Evolutionary conservation across 306 rosid genomes (phyloP).

Genomic region (Casuarina cunninghamiana): DNA sequence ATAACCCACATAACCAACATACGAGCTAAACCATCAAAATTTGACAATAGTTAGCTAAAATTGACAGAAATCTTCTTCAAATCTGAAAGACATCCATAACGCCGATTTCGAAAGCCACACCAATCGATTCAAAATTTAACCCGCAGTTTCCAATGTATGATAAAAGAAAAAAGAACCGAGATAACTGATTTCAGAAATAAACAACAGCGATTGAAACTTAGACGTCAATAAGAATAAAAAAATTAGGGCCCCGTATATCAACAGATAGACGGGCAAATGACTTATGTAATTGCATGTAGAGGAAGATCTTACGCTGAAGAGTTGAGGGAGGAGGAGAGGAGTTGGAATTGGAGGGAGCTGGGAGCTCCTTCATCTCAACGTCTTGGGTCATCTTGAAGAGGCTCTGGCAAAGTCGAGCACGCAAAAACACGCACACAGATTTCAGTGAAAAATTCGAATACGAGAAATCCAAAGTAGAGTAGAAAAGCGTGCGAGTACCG

Average conservation of each 20-base stretch:
- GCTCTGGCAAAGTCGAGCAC: conserved; percentile 13
- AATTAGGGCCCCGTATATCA: no score
- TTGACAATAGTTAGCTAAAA: not conserved
- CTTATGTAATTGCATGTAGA: not conserved
- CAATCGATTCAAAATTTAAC: not conserved
- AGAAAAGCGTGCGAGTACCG: not conserved
- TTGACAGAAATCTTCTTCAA: conserved; percentile 78
- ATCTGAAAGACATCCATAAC: conserved; percentile 42
- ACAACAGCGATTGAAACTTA: not conserved
- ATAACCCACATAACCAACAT: not conserved
- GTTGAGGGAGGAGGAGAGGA: conserved; percentile 41
- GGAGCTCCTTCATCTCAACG: conserved; percentile 59
- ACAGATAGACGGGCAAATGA: no score
- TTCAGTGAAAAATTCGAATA: not conserved
- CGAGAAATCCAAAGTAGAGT: not conserved
- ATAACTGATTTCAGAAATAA: not conserved
- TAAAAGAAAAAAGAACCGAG: not conserved
- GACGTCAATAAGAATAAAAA: not conserved
- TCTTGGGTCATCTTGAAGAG: conserved; percentile 46
- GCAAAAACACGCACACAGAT: not conserved
- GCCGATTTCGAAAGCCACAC: not conserved
- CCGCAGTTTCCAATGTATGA: conserved; percentile 13
- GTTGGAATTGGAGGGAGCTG: conserved; percentile 43
- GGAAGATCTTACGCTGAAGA: conserved; percentile 37
- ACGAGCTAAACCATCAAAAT: not conserved